phyloP scores from a whole-genome alignment of 1,284 basidiomycete genomes.

The Ustilago crameri region DNA sequence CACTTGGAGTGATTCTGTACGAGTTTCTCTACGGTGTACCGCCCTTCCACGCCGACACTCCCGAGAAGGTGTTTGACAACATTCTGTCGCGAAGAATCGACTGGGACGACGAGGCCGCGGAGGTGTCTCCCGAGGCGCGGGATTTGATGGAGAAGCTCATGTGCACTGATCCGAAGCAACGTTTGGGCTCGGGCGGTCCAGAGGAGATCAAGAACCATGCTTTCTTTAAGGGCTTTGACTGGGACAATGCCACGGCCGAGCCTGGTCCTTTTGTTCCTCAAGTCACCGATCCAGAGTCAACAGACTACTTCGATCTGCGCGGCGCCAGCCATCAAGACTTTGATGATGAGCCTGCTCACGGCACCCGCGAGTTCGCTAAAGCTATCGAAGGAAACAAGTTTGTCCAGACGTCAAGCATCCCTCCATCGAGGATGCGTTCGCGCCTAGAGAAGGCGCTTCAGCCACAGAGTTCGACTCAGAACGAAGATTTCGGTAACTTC shows the following conservation, averaged over 20 bases:
- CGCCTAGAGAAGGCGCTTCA: slow-evolving; percentile 36
- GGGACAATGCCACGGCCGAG: slow-evolving; percentile 86
- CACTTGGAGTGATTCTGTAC: slow-evolving; percentile 96
- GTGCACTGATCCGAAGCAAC: slow-evolving; percentile 80
- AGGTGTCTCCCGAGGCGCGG: slow-evolving; percentile 84
- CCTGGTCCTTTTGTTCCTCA: slow-evolving; percentile 96
- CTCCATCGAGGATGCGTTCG: slow-evolving; percentile 55
- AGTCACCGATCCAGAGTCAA: slow-evolving; percentile 93
- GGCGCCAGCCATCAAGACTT: slow-evolving; percentile 89
- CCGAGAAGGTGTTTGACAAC: slow-evolving; percentile 98
- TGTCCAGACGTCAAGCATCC: slow-evolving; percentile 67
- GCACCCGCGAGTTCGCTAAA: slow-evolving; percentile 49
- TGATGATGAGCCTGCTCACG: slow-evolving; percentile 76
- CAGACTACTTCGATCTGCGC: slow-evolving; percentile 97
- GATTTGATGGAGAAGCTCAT: slow-evolving; percentile 92
- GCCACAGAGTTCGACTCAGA: slow-evolving; percentile 30
- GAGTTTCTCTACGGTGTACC: slow-evolving; percentile 97
- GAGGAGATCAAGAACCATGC: slow-evolving; percentile 93
- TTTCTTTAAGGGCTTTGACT: slow-evolving; percentile 90
- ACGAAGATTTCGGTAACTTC: slow-evolving; percentile 95
- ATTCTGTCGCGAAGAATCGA: slow-evolving; percentile 94
- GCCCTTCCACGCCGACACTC: slow-evolving; percentile 96
- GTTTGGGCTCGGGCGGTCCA: slow-evolving; percentile 87
- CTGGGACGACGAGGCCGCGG: slow-evolving; percentile 93
- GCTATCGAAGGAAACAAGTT: slow-evolving; percentile 55